Evolutionary conservation across 768 basidiomycete genomes (phyloP), one percentile per base, ranked within the genome.

Genomic region (Naganishia onofrii): DNA sequence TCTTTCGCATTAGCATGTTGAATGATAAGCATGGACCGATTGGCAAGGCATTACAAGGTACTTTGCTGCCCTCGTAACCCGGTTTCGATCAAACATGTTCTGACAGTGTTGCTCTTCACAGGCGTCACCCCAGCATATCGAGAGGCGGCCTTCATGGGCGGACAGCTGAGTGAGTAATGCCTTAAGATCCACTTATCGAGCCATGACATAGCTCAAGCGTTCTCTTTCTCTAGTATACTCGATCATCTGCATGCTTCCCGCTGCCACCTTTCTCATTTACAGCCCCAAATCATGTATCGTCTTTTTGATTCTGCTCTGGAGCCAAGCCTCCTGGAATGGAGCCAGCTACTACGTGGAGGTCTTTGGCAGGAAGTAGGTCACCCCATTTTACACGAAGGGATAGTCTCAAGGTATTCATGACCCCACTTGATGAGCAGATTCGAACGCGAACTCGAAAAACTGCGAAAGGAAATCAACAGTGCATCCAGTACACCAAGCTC

Each of bases 241-340:
- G 26, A 81, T 96, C 42, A 81, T 94, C 38, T 95, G 93, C 2
- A 92, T 92, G 82, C 80, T 93, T 7, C 91, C 92, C 0, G 89
- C 92, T 13, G 86, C 94, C 4, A 91, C 88, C 76, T 66, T 94
- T 32, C 84, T 96, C 52, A 95, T 95, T 76, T 85, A 90, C 75
- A 91, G 88, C 74, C 82, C 90, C 3, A 83, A 85, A 68, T 91
- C 89, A 87, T 93, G 91, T 74, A 87, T 85, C 21, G 80, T 85
- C 1, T 96, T 93, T 82, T 81, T 97, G 28, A 82, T 94, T 46
- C 73, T 86, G 73, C 89, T 97, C 53, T 91, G 97, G 76, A 83
- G 86, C 19, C 91, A 93, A 54, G 90, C 90, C 70, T 92, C 52
- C 0, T 98, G 93, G 93, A 98, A 97, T 77, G 94, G 94, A 12